Evolutionary conservation across 306 rosid genomes (phyloP).

Genomic region (Vigna mungo): DNA sequence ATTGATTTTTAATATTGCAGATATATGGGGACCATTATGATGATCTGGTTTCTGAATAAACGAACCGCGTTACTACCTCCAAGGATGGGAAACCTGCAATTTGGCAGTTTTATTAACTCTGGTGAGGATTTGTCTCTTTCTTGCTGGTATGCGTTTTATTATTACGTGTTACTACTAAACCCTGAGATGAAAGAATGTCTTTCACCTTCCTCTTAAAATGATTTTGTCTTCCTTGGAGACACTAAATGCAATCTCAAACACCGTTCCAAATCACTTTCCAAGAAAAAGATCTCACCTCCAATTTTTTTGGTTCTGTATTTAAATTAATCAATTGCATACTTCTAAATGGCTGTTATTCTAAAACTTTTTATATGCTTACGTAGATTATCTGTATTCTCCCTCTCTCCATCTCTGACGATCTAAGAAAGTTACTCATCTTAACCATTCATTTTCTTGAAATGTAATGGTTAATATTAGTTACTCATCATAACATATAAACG

Average conservation of each 20-base stretch:
- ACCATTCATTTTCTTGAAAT: no score
- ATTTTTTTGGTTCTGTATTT: background rate
- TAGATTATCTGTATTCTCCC: no score
- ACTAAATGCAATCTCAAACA: conserved; percentile 32
- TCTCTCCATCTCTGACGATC: no score
- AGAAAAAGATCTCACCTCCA: background rate
- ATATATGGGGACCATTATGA: conserved; percentile 72
- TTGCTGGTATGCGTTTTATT: conserved; percentile 25
- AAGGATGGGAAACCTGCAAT: conserved; percentile 81
- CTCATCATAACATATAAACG: no score
- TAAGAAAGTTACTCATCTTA: no score
- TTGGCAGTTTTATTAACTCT: conserved; percentile 84
- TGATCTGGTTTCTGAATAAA: conserved; percentile 85
- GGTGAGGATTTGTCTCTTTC: conserved; percentile 55
- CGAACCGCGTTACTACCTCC: conserved; percentile 83
- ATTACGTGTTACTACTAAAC: conserved; percentile 28
- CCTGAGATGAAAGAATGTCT: conserved; percentile 24
- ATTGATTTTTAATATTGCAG: conserved; percentile 53
- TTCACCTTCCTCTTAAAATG: conserved; percentile 15
- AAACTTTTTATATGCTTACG: no score
- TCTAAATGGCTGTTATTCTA: no score
- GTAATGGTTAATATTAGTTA: no score
- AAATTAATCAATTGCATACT: no score
- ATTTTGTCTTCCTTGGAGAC: conserved; percentile 26
- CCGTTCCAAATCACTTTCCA: background rate